Percentiles rank a stretch among this genome's conserved stretches.
Evolutionary conservation across 2,329 filamentous ascomycete species (phyloP).

Genomic region (Apiospora hydei): DNA sequence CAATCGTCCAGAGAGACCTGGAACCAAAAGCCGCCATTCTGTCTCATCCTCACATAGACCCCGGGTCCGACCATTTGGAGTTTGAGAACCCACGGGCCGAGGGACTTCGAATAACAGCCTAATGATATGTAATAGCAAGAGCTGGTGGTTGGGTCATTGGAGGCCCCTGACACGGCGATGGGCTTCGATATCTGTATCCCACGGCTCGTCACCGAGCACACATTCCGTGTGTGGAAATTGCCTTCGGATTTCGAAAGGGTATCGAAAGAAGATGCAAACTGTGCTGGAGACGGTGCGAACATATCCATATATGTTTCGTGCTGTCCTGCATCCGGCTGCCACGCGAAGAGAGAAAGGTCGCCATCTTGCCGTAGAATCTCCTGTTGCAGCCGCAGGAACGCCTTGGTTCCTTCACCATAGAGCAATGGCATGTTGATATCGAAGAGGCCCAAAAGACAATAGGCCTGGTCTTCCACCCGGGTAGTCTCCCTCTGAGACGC

Average conservation of each 20-base stretch:
- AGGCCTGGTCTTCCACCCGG: conserved; percentile 39
- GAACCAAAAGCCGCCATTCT: not conserved
- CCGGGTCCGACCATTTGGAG: not conserved
- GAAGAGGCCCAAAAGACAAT: conserved; percentile 42
- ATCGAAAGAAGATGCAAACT: not conserved
- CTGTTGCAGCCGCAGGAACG: conserved; percentile 18
- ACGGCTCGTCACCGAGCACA: not conserved
- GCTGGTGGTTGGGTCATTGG: not conserved
- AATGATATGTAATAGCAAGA: not conserved
- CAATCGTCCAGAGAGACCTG: too few species aligned
- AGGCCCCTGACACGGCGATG: not conserved
- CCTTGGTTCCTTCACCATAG: conserved; percentile 41
- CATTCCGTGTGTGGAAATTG: not conserved
- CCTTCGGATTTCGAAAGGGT: not conserved
- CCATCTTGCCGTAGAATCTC: conserved; percentile 29
- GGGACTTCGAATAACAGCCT: not conserved
- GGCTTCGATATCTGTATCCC: not conserved
- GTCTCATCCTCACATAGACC: not conserved
- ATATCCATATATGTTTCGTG: not conserved
- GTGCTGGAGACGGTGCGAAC: not conserved
- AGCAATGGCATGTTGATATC: conserved; percentile 41
- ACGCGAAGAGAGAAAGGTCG: not conserved
- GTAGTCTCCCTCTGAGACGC: conserved; percentile 36
- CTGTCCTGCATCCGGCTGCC: not conserved
- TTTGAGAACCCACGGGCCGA: not conserved